A percentile compares a stretch with the other conserved stretches of the same genome.
These are phyloP conservation scores for Cystobasidium tubakii DNA, from an alignment of 768 basidiomycete genomes.

Conservation along the genomic window DNA sequence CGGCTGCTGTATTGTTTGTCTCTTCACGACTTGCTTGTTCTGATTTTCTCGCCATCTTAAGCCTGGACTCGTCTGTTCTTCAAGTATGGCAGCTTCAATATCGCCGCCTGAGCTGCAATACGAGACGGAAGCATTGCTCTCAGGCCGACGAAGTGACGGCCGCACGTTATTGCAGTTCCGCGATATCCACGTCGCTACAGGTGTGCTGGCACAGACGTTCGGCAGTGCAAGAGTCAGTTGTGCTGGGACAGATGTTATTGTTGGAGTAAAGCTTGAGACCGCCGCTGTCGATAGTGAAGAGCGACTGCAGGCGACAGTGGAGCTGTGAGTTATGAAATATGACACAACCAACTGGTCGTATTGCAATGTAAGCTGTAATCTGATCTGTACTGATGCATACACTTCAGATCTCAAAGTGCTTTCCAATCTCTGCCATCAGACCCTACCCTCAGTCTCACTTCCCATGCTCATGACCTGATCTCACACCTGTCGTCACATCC, in stretches of 20 bases:
- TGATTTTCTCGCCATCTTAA: not conserved
- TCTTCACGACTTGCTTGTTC: not conserved
- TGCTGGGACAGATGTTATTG: conserved; percentile 32
- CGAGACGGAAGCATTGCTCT: not conserved
- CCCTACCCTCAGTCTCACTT: conserved; percentile 23
- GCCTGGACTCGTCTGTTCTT: not conserved
- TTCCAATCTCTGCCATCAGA: conserved; percentile 27
- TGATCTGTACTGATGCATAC: not conserved
- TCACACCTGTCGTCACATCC: conserved; percentile 15
- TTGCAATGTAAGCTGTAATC: not conserved
- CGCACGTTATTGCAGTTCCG: conserved; percentile 20
- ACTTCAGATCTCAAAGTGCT: conserved; percentile 19
- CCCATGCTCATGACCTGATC: conserved; percentile 21
- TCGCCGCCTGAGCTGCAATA: conserved; percentile 30
- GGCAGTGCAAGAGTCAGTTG: conserved; percentile 26
- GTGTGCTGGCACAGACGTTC: conserved; percentile 23
- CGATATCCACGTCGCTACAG: conserved; percentile 9
- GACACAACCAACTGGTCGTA: not conserved
- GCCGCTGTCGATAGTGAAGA: not conserved
- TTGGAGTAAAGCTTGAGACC: conserved; percentile 35
- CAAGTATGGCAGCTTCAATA: not conserved
- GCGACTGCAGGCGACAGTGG: conserved; percentile 8
- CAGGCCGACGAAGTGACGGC: conserved; percentile 25
- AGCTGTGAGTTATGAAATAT: conserved; percentile 22
- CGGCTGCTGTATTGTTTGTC: no score